Evolutionary conservation across 495 filamentous ascomycete genomes (phyloP), one percentile per base, ranked within the genome.

Genomic region (Astrothelium macrocarpum): DNA sequence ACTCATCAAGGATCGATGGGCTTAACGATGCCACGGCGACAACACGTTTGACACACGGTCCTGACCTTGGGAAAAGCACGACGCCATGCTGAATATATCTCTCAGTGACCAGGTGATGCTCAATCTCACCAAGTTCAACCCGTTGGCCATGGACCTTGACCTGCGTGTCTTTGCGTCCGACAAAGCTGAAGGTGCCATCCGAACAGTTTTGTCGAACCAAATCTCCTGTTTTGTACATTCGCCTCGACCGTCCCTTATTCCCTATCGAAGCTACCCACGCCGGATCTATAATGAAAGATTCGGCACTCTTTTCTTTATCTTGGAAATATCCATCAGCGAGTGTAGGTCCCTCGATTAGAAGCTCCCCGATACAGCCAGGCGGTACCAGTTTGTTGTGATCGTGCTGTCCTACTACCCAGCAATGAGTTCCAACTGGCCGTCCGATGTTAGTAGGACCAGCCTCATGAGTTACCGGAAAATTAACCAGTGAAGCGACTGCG

Each of bases 1-100:
- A 87, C 79, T 43, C 85, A 87, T 70, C 89, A 94, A 5, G 83
- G 82, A 43, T 92, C 80, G 32, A 95, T 71, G 9, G 77, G 79
- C 2, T 81, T 79, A 3, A 76, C 74, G 45, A 87, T 75, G 1
- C 81, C n/a, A 80, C 78, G 3, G 82, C 86, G 45, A 86, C 79
- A 9, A 82, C 84, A 58, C 76, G 78, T 42, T 75, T 76, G 23
- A 4, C 67, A 60, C 29, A 28, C 82, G 79, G 3, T 78, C 23
- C 78, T 78, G 16, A 71, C 74, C 66, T 87, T 84, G 79, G 61
- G 61, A 80, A 83, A 20, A 87, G 74, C 18, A 90, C 85, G n/a
- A 86, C 66, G 1, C 71, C 71, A 0, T 68, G 53, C 0, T 79
- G 76, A 0, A 75, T 75, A 18, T 76, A 72, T 62, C 80, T 83